Evolutionary conservation across 495 filamentous ascomycete genomes (phyloP).

Genomic region (Bryoglossum gracile): DNA sequence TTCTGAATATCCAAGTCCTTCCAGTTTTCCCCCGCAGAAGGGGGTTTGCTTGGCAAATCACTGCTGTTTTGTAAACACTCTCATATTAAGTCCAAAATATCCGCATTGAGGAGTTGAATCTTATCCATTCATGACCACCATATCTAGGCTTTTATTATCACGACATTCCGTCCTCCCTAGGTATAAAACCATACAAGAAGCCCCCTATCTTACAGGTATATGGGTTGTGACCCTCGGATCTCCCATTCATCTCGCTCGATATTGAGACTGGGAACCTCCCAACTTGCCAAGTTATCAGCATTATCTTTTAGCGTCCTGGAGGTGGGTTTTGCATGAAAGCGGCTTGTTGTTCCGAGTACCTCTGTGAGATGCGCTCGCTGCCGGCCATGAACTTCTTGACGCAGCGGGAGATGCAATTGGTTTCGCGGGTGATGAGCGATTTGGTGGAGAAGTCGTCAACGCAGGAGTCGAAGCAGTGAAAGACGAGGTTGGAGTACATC

Average conservation of each 20-base stretch:
- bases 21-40: no score
- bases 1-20: no score
- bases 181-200: conserved; percentile 11
- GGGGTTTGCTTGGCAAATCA: no score
- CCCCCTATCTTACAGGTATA: conserved; percentile 1
- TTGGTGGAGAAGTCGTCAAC: conserved; percentile 98
- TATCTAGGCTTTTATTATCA: no score
- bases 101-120: no score
- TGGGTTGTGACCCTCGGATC: not conserved
- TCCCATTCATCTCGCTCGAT: not conserved
- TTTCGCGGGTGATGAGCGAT: conserved; percentile 76
- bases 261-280: not conserved
- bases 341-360: conserved; percentile 92
- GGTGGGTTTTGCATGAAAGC: conserved; percentile 54
- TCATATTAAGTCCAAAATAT: no score
- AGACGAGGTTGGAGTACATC: conserved; percentile 96
- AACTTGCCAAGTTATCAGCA: no score
- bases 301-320: conserved; percentile 16
- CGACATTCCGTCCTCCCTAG: no score
- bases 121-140: no score
- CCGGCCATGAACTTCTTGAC: conserved; percentile 92
- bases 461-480: conserved; percentile 93
- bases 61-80: no score
- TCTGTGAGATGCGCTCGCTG: conserved; percentile 74
- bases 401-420: conserved; percentile 84